Evolutionary conservation across 345 rosid genomes (phyloP), one percentile per base, ranked within the genome.

Genomic region (Citrus maxima): DNA sequence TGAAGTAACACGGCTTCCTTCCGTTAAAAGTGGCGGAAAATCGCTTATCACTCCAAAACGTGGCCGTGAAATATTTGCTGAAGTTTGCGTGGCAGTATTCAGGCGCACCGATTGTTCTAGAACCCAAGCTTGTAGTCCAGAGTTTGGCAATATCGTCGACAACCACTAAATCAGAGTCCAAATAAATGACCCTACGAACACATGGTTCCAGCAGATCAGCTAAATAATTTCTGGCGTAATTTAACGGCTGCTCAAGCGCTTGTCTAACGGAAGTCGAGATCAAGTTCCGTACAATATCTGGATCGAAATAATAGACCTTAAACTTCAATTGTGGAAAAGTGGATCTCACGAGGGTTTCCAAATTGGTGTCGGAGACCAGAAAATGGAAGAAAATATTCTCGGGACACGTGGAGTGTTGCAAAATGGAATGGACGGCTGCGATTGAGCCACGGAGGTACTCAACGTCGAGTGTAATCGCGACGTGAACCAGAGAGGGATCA

Each of bases 1-100:
- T 95, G 79, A 95, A 93, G 82, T 95, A 95, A 49, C 98, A 93
- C 28, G 95, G 93, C 21, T 70, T 87, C 67, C 96, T 83, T 28
- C 95, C 95, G 1, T 10, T 6, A 81, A 95, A 93, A 0, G 93
- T 86, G 12, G 80, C 83, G 34, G 93, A 79, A 24, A 84, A 86
- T 65, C 89, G 75, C 66, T 74, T 72, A 56, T 89, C 86, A 0
- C 89, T 83, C 99, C 99, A 95, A 87, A 95, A 95, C 3, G 80
- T 55, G 70, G 84, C 35, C 5, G 97, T 95, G 88, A 95, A 95
- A 82, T 95, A 95, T 74, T 93, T 95, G 1, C 92, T 84, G 87
- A 95, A 95, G 86, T 95, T 93, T 3, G 99, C 97, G 86, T 93
- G 99, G 80, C 99, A 93, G 77, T 95, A 95, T 60, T 95, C 98